Conservation (phyloP, 176 grass and related monocot genomes). For the Oryza rufipogon region DNA sequence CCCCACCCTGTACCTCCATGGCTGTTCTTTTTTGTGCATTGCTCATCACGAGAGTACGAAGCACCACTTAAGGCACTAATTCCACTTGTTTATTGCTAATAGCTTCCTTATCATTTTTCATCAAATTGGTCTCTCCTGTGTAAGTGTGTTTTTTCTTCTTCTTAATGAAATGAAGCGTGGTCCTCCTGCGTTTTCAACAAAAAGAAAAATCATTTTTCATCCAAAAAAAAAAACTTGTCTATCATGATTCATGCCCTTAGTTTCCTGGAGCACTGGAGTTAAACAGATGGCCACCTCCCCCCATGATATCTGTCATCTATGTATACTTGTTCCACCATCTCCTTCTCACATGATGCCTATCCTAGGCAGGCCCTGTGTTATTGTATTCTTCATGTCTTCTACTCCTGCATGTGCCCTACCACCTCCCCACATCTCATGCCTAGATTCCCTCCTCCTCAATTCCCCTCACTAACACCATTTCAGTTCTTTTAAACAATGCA, state of each 20-base stretch:
- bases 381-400: conserved; percentile 45
- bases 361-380: conserved; percentile 41
- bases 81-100: conserved; percentile 38
- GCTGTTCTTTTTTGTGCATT: conserved; percentile 33
- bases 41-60: neutral
- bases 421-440: conserved; percentile 47
- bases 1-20: conserved; percentile 17
- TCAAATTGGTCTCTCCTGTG: too few species aligned
- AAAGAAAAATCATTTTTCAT: too few species aligned
- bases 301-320: conserved; percentile 15
- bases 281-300: conserved; percentile 46
- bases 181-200: too few species aligned
- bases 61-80: conserved; percentile 7
- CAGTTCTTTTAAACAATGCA: conserved; percentile 26
- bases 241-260: conserved; percentile 33
- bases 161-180: too few species aligned
- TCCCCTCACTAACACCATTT: conserved; percentile 27
- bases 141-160: too few species aligned
- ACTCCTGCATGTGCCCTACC: conserved; percentile 54
- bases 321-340: conserved; percentile 52
- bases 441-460: conserved; percentile 51
- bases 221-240: conserved; percentile 6
- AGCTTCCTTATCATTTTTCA: neutral
- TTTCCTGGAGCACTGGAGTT: conserved; percentile 18
- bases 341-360: conserved; percentile 55